A percentile compares a stretch with the other conserved stretches of the same genome.
Evolutionary conservation across 768 basidiomycete genomes (phyloP).

Genomic region (Calocybe indica): DNA sequence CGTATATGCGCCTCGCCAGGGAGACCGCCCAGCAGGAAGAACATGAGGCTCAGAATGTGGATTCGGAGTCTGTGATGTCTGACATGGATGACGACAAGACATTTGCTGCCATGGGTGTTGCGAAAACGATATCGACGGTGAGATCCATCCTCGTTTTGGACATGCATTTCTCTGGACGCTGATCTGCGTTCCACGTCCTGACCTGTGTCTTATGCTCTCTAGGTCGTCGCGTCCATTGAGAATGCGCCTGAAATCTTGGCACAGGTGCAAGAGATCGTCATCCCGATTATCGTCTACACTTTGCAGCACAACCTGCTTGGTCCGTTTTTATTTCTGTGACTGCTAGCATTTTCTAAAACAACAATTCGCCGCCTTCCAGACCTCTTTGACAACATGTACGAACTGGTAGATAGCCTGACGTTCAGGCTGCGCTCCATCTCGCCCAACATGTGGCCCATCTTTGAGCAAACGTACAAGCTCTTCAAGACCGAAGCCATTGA

Average conservation of each 20-base stretch:
- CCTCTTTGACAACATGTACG: conserved; percentile 83
- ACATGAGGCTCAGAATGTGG: conserved; percentile 38
- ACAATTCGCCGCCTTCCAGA: conserved; percentile 36
- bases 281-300: conserved; percentile 73
- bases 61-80: conserved; percentile 48
- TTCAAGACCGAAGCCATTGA: conserved; percentile 83
- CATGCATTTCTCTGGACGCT: background rate
- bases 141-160: conserved; percentile 15
- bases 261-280: conserved; percentile 76
- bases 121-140: conserved; percentile 80
- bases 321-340: conserved; percentile 22
- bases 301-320: conserved; percentile 74
- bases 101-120: conserved; percentile 81
- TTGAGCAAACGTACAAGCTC: conserved; percentile 73
- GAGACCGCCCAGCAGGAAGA: conserved; percentile 56
- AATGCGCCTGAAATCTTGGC: conserved; percentile 66
- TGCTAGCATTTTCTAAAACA: background rate
- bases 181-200: background rate
- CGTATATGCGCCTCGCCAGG: conserved; percentile 72
- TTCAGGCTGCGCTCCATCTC: conserved; percentile 75
- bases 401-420: conserved; percentile 77
- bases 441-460: conserved; percentile 82
- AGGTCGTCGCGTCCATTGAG: conserved; percentile 76
- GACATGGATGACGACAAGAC: conserved; percentile 80
- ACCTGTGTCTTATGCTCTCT: background rate